Base-by-base conservation (phyloP, 2,329 filamentous ascomycete genomes). In the Colletotrichum orbiculare region DNA sequence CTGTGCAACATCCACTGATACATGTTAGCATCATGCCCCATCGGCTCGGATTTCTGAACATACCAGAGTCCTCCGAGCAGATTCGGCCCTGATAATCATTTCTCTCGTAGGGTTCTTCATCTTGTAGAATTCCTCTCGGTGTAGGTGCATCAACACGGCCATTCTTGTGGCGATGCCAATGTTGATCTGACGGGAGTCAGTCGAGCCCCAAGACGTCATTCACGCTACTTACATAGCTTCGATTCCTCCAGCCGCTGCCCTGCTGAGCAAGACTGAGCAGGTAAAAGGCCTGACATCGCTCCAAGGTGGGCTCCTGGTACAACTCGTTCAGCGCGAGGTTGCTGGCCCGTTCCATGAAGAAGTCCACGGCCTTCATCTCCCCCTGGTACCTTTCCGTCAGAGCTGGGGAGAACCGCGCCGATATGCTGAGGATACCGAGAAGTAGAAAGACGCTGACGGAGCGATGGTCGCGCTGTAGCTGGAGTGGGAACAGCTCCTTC, bases 191-290 rank as follows among this genome's bases (percentile, higher is more conserved):
- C 39, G 47, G 35, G 1, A 11, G 60, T 76, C 46, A 74, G 72
- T 37, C 15, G 33, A 37, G 45, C 67, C 46, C 67, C 60, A 6
- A 41, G 2, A 4, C 9, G 38, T 6, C 1, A 11, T 2, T 4
- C 3, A 15, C 34, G 11, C 25, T 12, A 76, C 84, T 70, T 72
- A 87, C 85, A 68, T 84, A 85, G 72, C 85, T 87, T 57, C 77
- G 78, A 54, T 85, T 84, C 45, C 79, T 82, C 67, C 83, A 75
- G 0, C 83, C 85, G 56, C 82, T 85, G 12, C 85, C 85, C 70
- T 87, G 85, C 68, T 88, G 85, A 5, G 85, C 85, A 59, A 88
- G 83, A 69, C 84, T 86, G 13, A 88, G 75, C 4, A 88, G 74
- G 67, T 87, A 87, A 65, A 88, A 88, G 1, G 81, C 85, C 72